Evolutionary conservation across 176 grass and related monocot genomes (phyloP), one percentile per base, ranked within the genome.

Genomic region (Musa troglodytarum): DNA sequence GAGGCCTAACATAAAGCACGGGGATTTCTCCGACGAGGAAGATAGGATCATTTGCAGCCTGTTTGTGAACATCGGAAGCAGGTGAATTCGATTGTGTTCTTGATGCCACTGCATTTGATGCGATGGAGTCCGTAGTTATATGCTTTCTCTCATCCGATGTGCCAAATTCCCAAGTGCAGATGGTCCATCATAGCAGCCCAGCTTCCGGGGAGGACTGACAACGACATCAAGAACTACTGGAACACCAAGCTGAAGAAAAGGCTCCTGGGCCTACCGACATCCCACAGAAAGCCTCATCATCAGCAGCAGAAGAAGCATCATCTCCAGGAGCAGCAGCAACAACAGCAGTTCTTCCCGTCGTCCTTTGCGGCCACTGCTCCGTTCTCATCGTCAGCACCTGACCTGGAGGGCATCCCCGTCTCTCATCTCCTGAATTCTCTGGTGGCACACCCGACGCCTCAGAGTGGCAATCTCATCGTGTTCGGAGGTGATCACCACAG

Each of bases 121-220:
- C 34, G 34, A 43, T 43, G 34, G 34, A 43, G 34, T 5, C 34
- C 34, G 34, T 43, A 5, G 3, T 6, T 43, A 21, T 17, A n/a
- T 62, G 57, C 13, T 62, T 62, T 62, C 57, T 21, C 57, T 69
- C 64, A 77, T 65, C 22, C 12, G 11, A 29, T 12, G 23, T 43
- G 34, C 34, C 34, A 6, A 65, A 24, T 24, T 2, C 11, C 11
- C 34, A 6, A 6, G 58, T 62, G 71, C 79, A 91, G 86, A 72
- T 92, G 90, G 89, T 92, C 86, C 8, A 84, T 92, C 81, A 92
- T 92, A 62, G 90, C 90, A 56, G 81, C 90, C 1, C 90, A 92
- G 61, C 83, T 92, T 61, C 90, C 90, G 1, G 90, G 90, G 21
- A 92, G 75, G 79, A 87, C 85, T 2, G 85, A 87, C 61, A 87